Evolutionary conservation across 202 grass and related monocot genomes (phyloP).

Genomic region (Elaeis oleifera): DNA sequence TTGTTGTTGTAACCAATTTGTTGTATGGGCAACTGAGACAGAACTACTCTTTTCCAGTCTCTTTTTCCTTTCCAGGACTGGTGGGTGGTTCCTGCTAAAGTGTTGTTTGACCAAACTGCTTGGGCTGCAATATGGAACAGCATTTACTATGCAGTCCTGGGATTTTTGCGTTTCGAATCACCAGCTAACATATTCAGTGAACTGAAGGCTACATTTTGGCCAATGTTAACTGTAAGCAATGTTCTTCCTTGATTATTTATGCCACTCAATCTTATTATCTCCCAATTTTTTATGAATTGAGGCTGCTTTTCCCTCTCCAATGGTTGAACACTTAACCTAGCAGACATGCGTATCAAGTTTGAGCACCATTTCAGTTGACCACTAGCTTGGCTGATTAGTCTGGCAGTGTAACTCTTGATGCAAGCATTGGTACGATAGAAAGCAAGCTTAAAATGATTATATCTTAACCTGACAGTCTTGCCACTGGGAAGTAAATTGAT

Average conservation of each 20-base stretch:
- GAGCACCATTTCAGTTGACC: too few relatives aligned
- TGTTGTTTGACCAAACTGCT: slow-evolving; percentile 73
- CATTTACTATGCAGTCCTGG: slow-evolving; percentile 75
- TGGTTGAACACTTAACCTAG: too few relatives aligned
- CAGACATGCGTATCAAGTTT: too few relatives aligned
- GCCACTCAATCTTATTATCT: too few relatives aligned
- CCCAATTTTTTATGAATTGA: too few relatives aligned
- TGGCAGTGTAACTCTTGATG: too few relatives aligned
- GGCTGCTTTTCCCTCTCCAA: too few relatives aligned
- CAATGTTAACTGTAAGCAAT: slow-evolving; percentile 83
- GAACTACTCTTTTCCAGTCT: slow-evolving; percentile 27
- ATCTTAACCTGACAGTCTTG: too few relatives aligned
- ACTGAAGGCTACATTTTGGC: slow-evolving; percentile 87
- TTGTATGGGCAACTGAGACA: background rate
- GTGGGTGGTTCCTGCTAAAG: slow-evolving; percentile 96
- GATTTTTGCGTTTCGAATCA: slow-evolving; percentile 70
- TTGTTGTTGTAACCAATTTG: background rate
- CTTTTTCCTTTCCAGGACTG: slow-evolving; percentile 86
- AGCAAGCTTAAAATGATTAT: too few relatives aligned
- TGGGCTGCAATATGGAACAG: slow-evolving; percentile 94
- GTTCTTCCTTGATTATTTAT: slow-evolving; percentile 6
- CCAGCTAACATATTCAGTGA: slow-evolving; percentile 55
- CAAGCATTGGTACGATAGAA: too few relatives aligned
- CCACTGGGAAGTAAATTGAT: too few relatives aligned
- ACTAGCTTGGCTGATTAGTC: too few relatives aligned